phyloP scores from a whole-genome alignment of 345 rosid species.

The Rhodomyrtus tomentosa region DNA sequence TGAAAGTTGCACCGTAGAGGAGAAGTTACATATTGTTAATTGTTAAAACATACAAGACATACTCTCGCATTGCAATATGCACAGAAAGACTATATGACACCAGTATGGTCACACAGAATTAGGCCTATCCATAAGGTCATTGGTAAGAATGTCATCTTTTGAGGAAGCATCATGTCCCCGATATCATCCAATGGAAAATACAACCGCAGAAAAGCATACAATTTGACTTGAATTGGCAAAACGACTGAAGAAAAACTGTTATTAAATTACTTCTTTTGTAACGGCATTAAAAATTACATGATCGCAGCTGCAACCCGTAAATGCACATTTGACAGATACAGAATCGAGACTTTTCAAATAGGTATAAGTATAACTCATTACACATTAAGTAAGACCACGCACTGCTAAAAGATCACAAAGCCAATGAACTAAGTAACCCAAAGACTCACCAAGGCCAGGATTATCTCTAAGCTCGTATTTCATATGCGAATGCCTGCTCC shows the following conservation, averaged over 20 bases:
- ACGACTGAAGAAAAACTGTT: background rate
- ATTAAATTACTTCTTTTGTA: background rate
- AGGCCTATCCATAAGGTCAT: background rate
- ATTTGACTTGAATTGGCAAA: background rate
- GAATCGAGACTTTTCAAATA: background rate
- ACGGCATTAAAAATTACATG: background rate
- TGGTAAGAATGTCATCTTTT: background rate
- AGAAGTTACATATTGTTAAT: background rate
- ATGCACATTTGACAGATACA: background rate
- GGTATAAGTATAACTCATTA: background rate
- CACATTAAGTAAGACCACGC: background rate
- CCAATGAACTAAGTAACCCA: background rate
- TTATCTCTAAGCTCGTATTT: constrained; percentile 83
- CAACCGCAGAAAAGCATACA: background rate
- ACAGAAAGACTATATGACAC: background rate
- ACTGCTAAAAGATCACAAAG: background rate
- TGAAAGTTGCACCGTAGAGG: constrained; percentile 14
- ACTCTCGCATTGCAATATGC: too few relatives aligned
- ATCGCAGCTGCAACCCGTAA: background rate
- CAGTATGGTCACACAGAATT: background rate
- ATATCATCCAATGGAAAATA: background rate
- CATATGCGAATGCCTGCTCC: constrained; percentile 60
- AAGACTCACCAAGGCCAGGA: constrained; percentile 83
- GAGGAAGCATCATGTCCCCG: background rate
- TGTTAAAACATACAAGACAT: background rate